Percentiles rank a stretch among this genome's conserved stretches.
phyloP scores from a whole-genome alignment of 108 stramenopile genomes.

The Cyclotella baltica region DNA sequence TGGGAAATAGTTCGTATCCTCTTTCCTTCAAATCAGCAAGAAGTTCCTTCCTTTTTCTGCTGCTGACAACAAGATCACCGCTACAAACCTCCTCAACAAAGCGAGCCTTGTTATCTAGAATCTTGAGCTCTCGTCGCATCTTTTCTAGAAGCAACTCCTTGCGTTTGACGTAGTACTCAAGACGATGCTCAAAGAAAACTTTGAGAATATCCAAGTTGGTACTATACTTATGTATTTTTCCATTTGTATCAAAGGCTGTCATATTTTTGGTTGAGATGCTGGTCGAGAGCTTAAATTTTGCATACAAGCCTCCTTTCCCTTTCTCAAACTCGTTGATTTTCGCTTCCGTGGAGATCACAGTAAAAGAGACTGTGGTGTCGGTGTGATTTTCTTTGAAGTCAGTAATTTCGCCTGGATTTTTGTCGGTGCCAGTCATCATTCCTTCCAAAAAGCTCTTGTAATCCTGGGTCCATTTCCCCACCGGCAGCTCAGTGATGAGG shows the following conservation, averaged over 20 bases:
- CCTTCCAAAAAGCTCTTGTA: constrained; percentile 93
- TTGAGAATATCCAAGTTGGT: constrained; percentile 81
- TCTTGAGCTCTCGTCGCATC: constrained; percentile 71
- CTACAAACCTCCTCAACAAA: constrained; percentile 96
- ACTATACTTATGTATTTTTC: constrained; percentile 87
- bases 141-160: constrained; percentile 83
- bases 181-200: constrained; percentile 87
- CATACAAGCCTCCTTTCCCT: constrained; percentile 81
- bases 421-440: constrained; percentile 63
- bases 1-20: constrained; percentile 87
- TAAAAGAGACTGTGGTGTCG: constrained; percentile 96
- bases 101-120: constrained; percentile 96
- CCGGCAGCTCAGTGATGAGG: constrained; percentile 93
- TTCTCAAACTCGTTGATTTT: constrained; percentile 87
- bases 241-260: constrained; percentile 89
- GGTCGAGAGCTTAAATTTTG: constrained; percentile 94
- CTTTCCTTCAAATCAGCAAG: constrained; percentile 83
- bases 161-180: constrained; percentile 91
- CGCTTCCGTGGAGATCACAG: constrained; percentile 79
- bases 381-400: constrained; percentile 99
- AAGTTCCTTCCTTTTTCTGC: constrained; percentile 91
- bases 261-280: constrained; percentile 94
- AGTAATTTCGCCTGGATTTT: constrained; percentile 74
- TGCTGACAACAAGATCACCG: constrained; percentile 91
- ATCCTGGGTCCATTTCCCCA: constrained; percentile 97